phyloP scores from a whole-genome alignment of 1,139 yeast genomes.

The Geotrichum europaeum region DNA sequence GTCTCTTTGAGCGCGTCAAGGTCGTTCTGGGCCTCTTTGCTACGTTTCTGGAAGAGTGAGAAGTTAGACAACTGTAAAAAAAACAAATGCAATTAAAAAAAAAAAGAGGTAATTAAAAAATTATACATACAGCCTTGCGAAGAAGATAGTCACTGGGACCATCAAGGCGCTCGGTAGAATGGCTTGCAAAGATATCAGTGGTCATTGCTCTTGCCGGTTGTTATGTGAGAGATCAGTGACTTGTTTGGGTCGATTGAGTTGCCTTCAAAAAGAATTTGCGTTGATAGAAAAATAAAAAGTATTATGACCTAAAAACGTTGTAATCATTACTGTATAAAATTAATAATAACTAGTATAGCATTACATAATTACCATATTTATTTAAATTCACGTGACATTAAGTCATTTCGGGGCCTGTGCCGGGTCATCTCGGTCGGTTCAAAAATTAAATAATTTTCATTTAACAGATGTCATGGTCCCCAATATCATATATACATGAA shows the following conservation, averaged over 20 bases:
- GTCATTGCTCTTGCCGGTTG: not conserved
- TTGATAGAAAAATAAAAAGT: no score
- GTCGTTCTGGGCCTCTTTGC: slow-evolving; percentile 46
- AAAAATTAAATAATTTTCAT: not conserved
- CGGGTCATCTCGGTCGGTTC: not conserved
- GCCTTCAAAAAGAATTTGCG: not conserved
- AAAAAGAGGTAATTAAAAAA: slow-evolving; percentile 28
- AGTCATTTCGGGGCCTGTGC: not conserved
- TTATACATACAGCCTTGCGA: slow-evolving; percentile 55
- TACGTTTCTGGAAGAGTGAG: slow-evolving; percentile 21
- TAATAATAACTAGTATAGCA: not conserved
- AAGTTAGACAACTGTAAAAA: not conserved
- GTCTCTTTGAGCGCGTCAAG: slow-evolving; percentile 58
- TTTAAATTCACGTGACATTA: not conserved
- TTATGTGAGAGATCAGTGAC: not conserved
- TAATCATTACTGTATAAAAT: not conserved
- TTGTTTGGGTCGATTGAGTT: not conserved
- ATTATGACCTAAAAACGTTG: no score
- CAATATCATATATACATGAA: not conserved
- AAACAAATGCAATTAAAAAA: not conserved
- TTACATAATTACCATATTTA: not conserved
- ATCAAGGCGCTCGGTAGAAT: slow-evolving; percentile 65
- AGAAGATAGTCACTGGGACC: slow-evolving; percentile 71
- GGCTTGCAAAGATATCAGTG: slow-evolving; percentile 23
- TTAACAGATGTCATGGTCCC: not conserved